Percentiles rank a stretch among this genome's conserved stretches.
Evolutionary conservation across 2,329 filamentous ascomycete genomes (phyloP).

Genomic region (Nigrospora sphaerica): DNA sequence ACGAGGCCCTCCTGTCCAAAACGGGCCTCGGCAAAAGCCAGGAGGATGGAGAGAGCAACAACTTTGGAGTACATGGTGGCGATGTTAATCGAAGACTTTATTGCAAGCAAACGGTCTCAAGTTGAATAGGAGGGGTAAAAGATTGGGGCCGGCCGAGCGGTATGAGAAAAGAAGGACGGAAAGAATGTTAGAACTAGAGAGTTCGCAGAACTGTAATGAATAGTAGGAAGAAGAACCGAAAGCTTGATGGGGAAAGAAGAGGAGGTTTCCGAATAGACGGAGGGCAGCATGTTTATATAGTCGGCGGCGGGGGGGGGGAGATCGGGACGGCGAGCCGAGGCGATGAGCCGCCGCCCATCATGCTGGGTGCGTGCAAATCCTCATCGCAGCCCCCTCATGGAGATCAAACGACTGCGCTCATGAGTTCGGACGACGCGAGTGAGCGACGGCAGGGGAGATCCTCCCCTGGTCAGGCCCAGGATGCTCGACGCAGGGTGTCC

Average conservation of each 20-base stretch:
- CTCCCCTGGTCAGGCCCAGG: not conserved
- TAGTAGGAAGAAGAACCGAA: constrained; percentile 11
- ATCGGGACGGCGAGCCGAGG: not conserved
- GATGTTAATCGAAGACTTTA: constrained; percentile 6
- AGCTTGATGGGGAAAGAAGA: constrained; percentile 11
- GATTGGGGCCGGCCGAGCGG: constrained; percentile 19
- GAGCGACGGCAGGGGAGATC: not conserved
- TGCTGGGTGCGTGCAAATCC: not conserved
- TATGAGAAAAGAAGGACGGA: constrained; percentile 18
- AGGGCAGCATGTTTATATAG: constrained; percentile 5
- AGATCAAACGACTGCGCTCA: not conserved
- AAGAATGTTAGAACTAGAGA: constrained; percentile 25
- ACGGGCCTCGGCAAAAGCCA: constrained; percentile 42
- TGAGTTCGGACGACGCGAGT: not conserved
- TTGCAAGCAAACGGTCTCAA: not conserved
- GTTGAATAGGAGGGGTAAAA: not conserved
- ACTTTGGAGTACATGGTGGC: constrained; percentile 36
- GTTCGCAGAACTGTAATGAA: constrained; percentile 30
- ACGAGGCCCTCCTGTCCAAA: constrained; percentile 59
- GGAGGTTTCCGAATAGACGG: constrained; percentile 4
- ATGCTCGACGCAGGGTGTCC: too few species aligned
- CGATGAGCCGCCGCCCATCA: not conserved
- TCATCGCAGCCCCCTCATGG: not conserved
- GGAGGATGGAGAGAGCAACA: constrained; percentile 29
- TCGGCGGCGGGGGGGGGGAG: not conserved